Conservation (phyloP, 1,139 yeast genomes). For the Cylindricascospora bacillispora region DNA sequence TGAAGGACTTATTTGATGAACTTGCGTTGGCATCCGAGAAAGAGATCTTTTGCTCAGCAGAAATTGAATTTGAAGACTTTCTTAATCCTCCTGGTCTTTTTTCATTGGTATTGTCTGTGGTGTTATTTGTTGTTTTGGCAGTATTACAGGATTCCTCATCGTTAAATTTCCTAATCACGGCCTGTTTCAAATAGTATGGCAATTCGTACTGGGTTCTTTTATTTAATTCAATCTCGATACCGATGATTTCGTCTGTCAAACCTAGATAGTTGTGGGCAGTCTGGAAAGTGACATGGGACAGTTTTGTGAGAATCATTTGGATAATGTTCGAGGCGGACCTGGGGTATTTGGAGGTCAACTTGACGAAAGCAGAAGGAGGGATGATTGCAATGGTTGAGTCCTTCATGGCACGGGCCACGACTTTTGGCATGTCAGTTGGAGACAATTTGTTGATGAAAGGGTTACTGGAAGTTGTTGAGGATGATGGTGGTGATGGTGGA, state of each 20-base stretch:
- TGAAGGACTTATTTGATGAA: background rate
- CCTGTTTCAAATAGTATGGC: slow-evolving; percentile 48
- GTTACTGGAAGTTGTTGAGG: background rate
- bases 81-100: background rate
- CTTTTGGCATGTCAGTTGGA: slow-evolving; percentile 19
- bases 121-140: no score
- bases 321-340: slow-evolving; percentile 88
- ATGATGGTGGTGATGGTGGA: background rate
- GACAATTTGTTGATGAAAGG: background rate
- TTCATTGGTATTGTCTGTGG: background rate
- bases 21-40: slow-evolving; percentile 1
- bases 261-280: slow-evolving; percentile 83
- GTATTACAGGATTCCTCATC: no score
- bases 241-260: slow-evolving; percentile 66
- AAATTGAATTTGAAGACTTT: background rate
- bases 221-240: slow-evolving; percentile 63
- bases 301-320: slow-evolving; percentile 76
- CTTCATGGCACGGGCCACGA: slow-evolving; percentile 30
- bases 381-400: slow-evolving; percentile 83
- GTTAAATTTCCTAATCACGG: slow-evolving; percentile 37
- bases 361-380: slow-evolving; percentile 70
- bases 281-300: slow-evolving; percentile 82
- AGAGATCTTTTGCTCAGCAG: no score
- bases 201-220: slow-evolving; percentile 34
- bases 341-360: slow-evolving; percentile 67